Evolutionary conservation across 768 basidiomycete species (phyloP).

Genomic region (Kwoniella mangroviensis): DNA sequence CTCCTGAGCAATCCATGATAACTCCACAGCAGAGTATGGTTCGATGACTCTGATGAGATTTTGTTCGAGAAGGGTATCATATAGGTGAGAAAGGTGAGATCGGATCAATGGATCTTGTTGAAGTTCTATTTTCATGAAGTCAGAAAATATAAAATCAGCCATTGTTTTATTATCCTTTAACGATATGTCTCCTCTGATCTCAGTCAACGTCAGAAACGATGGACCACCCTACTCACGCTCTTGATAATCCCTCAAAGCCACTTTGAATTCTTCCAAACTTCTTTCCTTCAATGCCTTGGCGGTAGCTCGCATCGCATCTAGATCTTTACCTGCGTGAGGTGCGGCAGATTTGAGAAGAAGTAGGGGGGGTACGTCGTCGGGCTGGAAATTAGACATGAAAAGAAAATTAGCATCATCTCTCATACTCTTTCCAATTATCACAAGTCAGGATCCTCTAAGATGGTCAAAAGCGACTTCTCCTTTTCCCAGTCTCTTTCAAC

Average conservation of each 20-base stretch:
- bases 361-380: conserved; percentile 89
- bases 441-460: no score
- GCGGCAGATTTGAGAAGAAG: conserved; percentile 83
- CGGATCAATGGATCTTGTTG: conserved; percentile 95
- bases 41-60: conserved; percentile 94
- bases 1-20: conserved; percentile 80
- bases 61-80: conserved; percentile 94
- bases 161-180: background rate
- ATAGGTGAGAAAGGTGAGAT: conserved; percentile 88
- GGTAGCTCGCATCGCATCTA: conserved; percentile 94
- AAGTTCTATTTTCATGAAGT: no score
- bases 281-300: conserved; percentile 92
- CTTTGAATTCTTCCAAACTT: conserved; percentile 86
- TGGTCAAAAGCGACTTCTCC: no score
- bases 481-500: no score
- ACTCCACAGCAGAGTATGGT: conserved; percentile 90
- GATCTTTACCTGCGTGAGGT: conserved; percentile 86
- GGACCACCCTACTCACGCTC: conserved; percentile 63
- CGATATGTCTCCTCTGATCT: background rate
- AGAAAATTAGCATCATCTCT: no score
- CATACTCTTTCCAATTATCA: no score
- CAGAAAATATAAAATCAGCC: no score
- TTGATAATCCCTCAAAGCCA: conserved; percentile 81
- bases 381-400: conserved; percentile 60
- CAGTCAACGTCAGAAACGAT: background rate